These are phyloP conservation scores for Talaromyces sp. DNA, from an alignment of 2,329 filamentous ascomycete species.

Conservation along the genomic window DNA sequence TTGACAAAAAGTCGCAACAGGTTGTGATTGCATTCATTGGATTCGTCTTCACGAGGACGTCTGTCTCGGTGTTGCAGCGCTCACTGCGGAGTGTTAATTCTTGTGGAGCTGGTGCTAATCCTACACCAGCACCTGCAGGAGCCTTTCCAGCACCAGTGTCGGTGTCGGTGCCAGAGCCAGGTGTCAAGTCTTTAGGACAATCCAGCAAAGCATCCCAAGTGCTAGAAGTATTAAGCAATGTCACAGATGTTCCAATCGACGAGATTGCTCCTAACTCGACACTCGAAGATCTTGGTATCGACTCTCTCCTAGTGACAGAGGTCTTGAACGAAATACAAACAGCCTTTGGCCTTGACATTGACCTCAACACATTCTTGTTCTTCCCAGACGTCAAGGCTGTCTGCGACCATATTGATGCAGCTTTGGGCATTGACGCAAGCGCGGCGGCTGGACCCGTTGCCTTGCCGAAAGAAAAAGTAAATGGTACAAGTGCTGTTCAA, in stretches of 20 bases:
- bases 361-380: conserved; percentile 7
- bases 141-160: neutral
- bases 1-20: conserved; percentile 17
- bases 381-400: conserved; percentile 1
- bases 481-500: neutral
- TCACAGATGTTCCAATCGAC: conserved; percentile 27
- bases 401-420: conserved; percentile 1
- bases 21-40: conserved; percentile 12
- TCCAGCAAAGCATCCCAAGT: neutral
- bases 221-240: conserved; percentile 12
- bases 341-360: conserved; percentile 5
- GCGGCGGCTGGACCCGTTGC: neutral
- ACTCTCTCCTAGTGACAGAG: conserved; percentile 36
- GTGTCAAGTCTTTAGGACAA: neutral
- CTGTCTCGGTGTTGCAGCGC: conserved; percentile 16
- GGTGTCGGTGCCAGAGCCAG: neutral
- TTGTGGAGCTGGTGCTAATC: neutral
- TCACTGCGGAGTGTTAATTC: conserved; percentile 4
- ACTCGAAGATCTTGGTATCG: conserved; percentile 33
- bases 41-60: conserved; percentile 2
- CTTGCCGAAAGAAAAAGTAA: neutral
- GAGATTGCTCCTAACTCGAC: conserved; percentile 29
- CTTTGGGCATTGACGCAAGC: neutral
- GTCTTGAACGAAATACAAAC: conserved; percentile 12
- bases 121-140: conserved; percentile 1